Base-by-base conservation (phyloP, 1,139 yeast genomes). In the Zhuliangozyma parablackwelliae region DNA sequence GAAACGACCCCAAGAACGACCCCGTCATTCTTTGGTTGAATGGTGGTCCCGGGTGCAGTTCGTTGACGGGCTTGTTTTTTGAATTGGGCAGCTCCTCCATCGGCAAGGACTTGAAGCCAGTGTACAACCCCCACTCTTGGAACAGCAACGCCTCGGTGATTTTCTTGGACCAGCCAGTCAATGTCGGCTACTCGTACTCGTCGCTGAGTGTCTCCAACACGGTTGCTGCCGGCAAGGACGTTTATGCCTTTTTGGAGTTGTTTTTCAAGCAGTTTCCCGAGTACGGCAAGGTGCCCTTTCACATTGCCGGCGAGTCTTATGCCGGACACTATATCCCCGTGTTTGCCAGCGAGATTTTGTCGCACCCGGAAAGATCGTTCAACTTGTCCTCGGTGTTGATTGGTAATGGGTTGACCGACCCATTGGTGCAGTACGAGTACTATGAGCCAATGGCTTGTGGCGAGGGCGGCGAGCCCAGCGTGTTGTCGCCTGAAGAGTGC, bases 401-500 rank as follows among this genome's bases (percentile, higher is more conserved):
- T 56, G 98, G 98, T 57, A 92, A 92, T 59, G 98, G 98, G 41
- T 78, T 92, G 56, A 89, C 97, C 38, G 97, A 92, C 63, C 90
- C 96, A 11, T 76, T 87, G 59, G 79, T 80, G 45, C 98, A 92
- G 68, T 86, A 84, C 61, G 84, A 82, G 50, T 80, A 80, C 61
- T 92, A 88, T 65, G 85, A 86, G 66, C 95, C 95, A 61, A 92
- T 92, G 98, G 97, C 97, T 9, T 92, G 98, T 65, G 96, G 97
- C 48, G 71, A 79, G 53, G 96, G 96, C 55, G 97, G 96, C 33
- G 85, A 81, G 49, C 83, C 85, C 29, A 72, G 95, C 8, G 95
- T 89, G 8, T 69, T 92, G 52, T 69, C 75, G 28, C 86, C 83
- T 35, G 90, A 83, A 45, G 82, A 85, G 59, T 92, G 98, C 69